Conservation (phyloP, 2,329 filamentous ascomycete species). For the Huntiella moniliformis region DNA sequence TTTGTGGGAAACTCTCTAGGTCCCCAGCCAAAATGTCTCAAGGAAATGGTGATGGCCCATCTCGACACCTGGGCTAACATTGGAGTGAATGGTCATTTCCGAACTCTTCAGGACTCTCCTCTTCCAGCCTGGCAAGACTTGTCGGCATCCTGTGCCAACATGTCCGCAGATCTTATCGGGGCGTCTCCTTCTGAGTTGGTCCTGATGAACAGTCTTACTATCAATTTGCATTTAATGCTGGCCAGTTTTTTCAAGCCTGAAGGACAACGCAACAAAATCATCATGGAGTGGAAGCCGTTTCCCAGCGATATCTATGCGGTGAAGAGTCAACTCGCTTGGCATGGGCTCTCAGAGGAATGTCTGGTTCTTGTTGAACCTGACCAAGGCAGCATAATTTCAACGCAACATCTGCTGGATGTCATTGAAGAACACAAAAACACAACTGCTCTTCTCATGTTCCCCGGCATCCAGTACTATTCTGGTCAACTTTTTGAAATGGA, state of each 20-base stretch:
- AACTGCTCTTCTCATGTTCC: constrained; percentile 59
- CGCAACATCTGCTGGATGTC: constrained; percentile 47
- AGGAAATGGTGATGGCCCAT: constrained; percentile 49
- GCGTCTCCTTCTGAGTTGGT: constrained; percentile 55
- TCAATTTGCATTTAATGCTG: constrained; percentile 66
- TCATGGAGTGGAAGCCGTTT: constrained; percentile 80
- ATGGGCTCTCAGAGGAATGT: constrained; percentile 44
- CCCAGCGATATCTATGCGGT: constrained; percentile 77
- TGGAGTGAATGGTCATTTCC: constrained; percentile 72
- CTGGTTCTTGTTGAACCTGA: constrained; percentile 59
- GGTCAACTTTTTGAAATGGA: constrained; percentile 74
- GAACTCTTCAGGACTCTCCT: constrained; percentile 44
- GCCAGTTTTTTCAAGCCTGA: constrained; percentile 66
- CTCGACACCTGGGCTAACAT: constrained; percentile 70
- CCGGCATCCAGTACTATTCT: constrained; percentile 81
- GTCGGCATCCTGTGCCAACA: constrained; percentile 51
- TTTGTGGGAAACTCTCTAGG: constrained; percentile 83
- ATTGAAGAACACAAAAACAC: constrained; percentile 58
- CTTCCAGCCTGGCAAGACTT: constrained; percentile 60
- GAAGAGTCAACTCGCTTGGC: constrained; percentile 59
- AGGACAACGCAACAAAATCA: constrained; percentile 49
- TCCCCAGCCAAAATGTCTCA: constrained; percentile 53
- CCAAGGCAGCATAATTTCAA: constrained; percentile 42
- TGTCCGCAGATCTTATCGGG: constrained; percentile 58
- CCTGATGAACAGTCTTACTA: constrained; percentile 73